Evolutionary conservation across 768 basidiomycete genomes (phyloP).

Genomic region (Mycena galericulata): DNA sequence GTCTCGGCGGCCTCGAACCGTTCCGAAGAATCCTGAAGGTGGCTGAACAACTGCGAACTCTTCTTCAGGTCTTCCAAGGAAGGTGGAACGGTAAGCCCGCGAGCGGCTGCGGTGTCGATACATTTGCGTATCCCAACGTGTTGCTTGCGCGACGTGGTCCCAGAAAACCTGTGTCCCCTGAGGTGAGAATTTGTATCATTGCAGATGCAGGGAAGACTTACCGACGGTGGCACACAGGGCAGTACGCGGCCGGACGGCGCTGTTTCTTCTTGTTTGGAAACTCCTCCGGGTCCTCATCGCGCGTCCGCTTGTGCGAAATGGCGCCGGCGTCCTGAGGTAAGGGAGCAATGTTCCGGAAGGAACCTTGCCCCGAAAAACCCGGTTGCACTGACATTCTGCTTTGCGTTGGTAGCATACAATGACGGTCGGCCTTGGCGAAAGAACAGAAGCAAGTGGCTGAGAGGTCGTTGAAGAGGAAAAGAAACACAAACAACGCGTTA

Average conservation of each 20-base stretch:
- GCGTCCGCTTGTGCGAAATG: neutral
- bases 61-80: neutral
- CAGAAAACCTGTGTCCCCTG: neutral
- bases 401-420: too few species aligned
- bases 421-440: too few species aligned
- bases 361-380: neutral
- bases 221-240: slow-evolving; percentile 12
- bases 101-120: neutral
- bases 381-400: slow-evolving; percentile 2
- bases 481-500: slow-evolving; percentile 28
- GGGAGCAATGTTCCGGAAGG: neutral
- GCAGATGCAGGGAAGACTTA: neutral
- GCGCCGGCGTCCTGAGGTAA: neutral
- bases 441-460: neutral
- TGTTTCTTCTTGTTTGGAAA: neutral
- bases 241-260: neutral
- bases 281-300: neutral
- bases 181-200: neutral
- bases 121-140: slow-evolving; percentile 3
- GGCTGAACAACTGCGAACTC: neutral
- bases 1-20: neutral
- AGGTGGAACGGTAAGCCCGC: neutral
- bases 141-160: neutral
- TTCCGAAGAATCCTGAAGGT: slow-evolving; percentile 7
- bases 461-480: neutral